Base-by-base conservation (phyloP, 305 asterid genomes). In the Nicotiana rustica region DNA sequence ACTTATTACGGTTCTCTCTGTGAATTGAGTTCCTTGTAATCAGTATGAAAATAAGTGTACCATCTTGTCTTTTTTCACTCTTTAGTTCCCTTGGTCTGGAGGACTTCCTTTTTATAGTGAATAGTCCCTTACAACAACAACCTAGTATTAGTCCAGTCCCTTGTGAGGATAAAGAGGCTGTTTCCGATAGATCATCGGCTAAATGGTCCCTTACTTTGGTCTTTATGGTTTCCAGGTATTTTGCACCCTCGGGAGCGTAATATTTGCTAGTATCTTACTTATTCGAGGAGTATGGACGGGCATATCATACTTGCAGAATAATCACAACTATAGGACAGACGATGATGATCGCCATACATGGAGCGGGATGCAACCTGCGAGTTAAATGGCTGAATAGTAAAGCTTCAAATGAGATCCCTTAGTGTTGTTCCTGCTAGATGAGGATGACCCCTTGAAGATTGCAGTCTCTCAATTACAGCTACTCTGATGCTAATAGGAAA, bases 161-260 rank as follows among this genome's bases (percentile, higher is more conserved):
- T 25, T 25, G 25, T 25, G 25, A 25, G 25, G 25, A 25, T 25
- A 25, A 25, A 25, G 25, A 25, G 25, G 25, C 25, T 25, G 25
- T 25, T 25, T 25, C 25, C 25, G 25, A 25, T 25, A 25, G 25
- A 25, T 25, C 25, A 25, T 25, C 25, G 25, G 25, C 25, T 25
- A 25, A 25, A n/a, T 19, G 35, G 15, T 35, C 31, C 6, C 47
- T 29, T 62, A 15, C 18, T 1, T 36, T 38, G 29, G 36, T 33
- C 14, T 61, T 21, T 41, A 75, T 47, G 6, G 4, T 21, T 73
- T 82, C 75, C 92, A 94, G 99, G 97, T 96, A 64, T 88, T 96
- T 81, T 96, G 99, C 89, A 91, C 97, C 49, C 96, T 96, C 25
- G 98, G 99, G 70, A 93, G 93, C 66, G 95, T 91, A 41, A 91